Base-by-base conservation (phyloP, 192 early-diverging fungal species). In the Rhizophagus clarus region DNA sequence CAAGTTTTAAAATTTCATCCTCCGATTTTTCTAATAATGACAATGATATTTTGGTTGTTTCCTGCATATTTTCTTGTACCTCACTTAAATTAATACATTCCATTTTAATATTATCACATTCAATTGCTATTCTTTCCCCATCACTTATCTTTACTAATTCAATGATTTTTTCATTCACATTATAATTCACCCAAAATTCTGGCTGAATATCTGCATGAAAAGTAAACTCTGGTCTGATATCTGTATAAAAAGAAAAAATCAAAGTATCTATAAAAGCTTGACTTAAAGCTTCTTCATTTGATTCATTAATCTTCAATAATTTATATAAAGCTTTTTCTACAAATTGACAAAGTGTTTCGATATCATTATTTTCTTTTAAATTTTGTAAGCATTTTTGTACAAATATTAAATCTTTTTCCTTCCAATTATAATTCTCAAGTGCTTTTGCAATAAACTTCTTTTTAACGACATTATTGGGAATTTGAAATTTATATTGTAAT, bases 301-400 rank as follows among this genome's bases (percentile, higher is more conserved):
- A 63, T 12, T 61, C 28, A 76, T 76, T 76, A 51, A 32, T 51
- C 14, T 37, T 76, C 12, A 76, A 76, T 61, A 51, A 51, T 56
- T 76, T 76, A 49, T 61, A 0, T 37, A 76, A 34, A 1, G 60
- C 0, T 76, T 61, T 10, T 56, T 61, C 74, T 61, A 61, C 37
- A 76, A 76, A 76, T 76, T 26, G 74, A 56, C 49, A 61, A 4
- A 76, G 29, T 22, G 56, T 34, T 37, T 72, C 71, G 26, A 72
- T 72, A 28, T 72, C 37, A 11, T 26, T 8, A 24, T 72, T 28
- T 49, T 1, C 71, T 37, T 72, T 47, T 47, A 72, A 72, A 72
- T 51, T 72, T 22, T 56, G 47, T 26, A 72, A 72, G 10, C 42
- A 72, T 26, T 47, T 45, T 28, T 6, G 47, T 49, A 72, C 3